These are phyloP conservation scores for Ceratobasidium sp. DNA, from an alignment of 1,284 basidiomycete genomes.

Conservation along the genomic window DNA sequence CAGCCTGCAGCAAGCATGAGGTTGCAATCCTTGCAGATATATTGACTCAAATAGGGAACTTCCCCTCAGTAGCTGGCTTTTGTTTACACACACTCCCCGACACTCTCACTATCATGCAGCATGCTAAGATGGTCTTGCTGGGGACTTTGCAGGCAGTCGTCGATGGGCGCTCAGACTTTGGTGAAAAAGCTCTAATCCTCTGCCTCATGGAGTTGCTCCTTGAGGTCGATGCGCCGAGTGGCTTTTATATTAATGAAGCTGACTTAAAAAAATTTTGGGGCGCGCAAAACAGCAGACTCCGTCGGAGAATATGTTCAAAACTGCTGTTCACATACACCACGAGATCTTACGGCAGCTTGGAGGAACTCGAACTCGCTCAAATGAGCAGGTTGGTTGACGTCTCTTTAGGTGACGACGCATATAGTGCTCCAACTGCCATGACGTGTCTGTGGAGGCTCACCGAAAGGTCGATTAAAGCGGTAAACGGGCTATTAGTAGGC, in stretches of 20 bases:
- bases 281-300: too few relatives aligned
- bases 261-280: too few relatives aligned
- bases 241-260: too few relatives aligned
- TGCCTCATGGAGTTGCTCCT: too few relatives aligned
- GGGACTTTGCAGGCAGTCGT: too few relatives aligned
- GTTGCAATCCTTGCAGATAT: not conserved
- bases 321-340: too few relatives aligned
- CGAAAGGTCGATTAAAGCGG: not conserved
- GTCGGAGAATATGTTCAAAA: too few relatives aligned
- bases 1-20: not conserved
- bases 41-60: not conserved
- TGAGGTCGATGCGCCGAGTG: too few relatives aligned
- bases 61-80: not conserved
- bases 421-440: not conserved
- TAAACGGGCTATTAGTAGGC: too few relatives aligned
- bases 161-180: too few relatives aligned
- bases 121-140: not conserved
- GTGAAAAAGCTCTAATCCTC: too few relatives aligned
- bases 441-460: not conserved
- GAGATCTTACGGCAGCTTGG: too few relatives aligned
- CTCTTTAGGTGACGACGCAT: not conserved
- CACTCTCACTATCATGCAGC: not conserved
- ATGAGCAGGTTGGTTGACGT: not conserved
- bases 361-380: not conserved
- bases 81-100: not conserved